Evolutionary conservation across 139 green algal genomes (phyloP).

Genomic region (Monoraphidium neglectum): DNA sequence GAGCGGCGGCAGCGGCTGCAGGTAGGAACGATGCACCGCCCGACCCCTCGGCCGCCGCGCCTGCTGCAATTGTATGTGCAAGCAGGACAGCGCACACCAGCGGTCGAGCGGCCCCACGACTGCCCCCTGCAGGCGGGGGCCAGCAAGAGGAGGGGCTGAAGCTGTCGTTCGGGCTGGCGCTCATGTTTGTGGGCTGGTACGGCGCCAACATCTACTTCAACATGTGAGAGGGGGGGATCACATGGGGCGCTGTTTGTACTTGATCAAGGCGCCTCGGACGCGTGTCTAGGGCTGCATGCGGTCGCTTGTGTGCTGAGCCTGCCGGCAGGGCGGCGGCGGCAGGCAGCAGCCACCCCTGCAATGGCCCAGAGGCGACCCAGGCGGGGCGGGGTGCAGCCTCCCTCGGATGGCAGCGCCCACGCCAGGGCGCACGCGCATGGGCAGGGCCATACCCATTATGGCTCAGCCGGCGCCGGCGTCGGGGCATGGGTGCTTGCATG

Average conservation of each 20-base stretch:
- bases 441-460: no score
- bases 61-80: not conserved
- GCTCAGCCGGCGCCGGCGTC: no score
- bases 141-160: not conserved
- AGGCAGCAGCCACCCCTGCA: not conserved
- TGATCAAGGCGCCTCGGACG: no score
- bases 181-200: constrained; percentile 95
- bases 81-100: constrained; percentile 4
- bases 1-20: not conserved
- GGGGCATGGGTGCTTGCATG: no score
- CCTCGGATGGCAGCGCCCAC: no score
- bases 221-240: constrained; percentile 75
- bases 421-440: no score
- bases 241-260: not conserved
- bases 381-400: no score
- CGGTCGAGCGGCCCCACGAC: not conserved
- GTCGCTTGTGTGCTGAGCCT: not conserved
- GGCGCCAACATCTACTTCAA: constrained; percentile 98
- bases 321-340: not conserved
- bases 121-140: not conserved
- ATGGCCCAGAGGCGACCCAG: no score
- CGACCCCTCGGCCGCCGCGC: not conserved
- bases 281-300: no score
- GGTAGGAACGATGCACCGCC: not conserved
- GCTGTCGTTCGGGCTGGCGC: constrained; percentile 47